phyloP scores from a whole-genome alignment of 495 filamentous ascomycete species.

The Baudoinia panamericana region DNA sequence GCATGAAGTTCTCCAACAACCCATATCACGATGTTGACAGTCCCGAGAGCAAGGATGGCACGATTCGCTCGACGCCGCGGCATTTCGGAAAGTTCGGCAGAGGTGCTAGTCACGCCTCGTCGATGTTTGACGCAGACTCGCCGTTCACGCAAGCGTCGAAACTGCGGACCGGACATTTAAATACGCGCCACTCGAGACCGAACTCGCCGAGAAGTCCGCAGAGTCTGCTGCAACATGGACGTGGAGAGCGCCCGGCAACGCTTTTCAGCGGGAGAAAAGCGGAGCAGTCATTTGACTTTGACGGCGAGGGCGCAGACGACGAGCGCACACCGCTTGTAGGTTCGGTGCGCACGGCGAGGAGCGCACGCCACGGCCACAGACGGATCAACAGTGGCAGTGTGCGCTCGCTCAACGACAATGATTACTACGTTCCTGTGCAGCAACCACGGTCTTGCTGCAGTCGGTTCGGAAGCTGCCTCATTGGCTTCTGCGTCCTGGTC shows the following conservation, averaged over 20 bases:
- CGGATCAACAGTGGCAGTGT: constrained; percentile 45
- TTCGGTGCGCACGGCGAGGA: constrained; percentile 46
- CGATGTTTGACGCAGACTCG: constrained; percentile 20
- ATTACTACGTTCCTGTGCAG: constrained; percentile 53
- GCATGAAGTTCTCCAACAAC: constrained; percentile 96
- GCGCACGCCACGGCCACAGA: constrained; percentile 37
- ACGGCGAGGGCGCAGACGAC: constrained; percentile 72
- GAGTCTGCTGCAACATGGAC: constrained; percentile 24
- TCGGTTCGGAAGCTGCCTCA: constrained; percentile 65
- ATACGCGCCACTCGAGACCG: constrained; percentile 41
- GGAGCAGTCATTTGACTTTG: constrained; percentile 49
- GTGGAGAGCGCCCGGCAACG: constrained; percentile 17
- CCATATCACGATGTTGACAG: constrained; percentile 42
- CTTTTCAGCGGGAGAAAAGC: constrained; percentile 13
- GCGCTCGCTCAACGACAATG: constrained; percentile 67
- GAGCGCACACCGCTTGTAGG: constrained; percentile 77
- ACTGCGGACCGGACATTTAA: constrained; percentile 13
- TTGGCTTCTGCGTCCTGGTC: constrained; percentile 59
- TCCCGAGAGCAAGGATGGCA: constrained; percentile 21
- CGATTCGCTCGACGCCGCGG: constrained; percentile 17
- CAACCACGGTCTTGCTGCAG: constrained; percentile 40
- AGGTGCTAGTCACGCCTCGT: constrained; percentile 11
- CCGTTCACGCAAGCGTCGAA: constrained; percentile 22
- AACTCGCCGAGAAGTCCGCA: constrained; percentile 20
- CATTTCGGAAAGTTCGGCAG: constrained; percentile 19